phyloP scores from a whole-genome alignment of 2,329 filamentous ascomycete genomes.

The Colletotrichum sp. region DNA sequence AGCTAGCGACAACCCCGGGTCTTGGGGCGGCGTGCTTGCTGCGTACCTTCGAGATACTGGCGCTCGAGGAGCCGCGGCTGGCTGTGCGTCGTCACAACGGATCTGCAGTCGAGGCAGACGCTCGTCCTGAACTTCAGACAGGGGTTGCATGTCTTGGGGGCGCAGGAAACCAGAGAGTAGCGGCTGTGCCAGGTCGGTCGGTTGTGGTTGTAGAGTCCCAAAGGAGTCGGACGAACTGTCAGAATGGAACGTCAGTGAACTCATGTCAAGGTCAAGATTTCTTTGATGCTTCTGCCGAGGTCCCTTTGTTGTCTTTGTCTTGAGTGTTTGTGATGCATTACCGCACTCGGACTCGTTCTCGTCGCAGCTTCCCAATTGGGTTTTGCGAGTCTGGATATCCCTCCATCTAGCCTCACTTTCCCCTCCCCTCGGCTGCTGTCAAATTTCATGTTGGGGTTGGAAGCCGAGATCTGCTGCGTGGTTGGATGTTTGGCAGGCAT shows the following conservation, averaged over 20 bases:
- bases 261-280: not conserved
- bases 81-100: not conserved
- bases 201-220: not conserved
- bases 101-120: not conserved
- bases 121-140: not conserved
- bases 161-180: not conserved
- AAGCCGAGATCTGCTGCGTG: not conserved
- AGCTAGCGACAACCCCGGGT: constrained; percentile 27
- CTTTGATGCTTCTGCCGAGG: constrained; percentile 3
- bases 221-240: constrained; percentile 15
- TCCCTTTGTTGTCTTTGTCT: not conserved
- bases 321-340: not conserved
- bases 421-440: constrained; percentile 4
- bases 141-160: constrained; percentile 6
- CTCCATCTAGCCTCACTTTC: not conserved
- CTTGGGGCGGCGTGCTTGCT: constrained; percentile 32
- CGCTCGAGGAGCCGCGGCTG: not conserved
- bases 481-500: not conserved
- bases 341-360: constrained; percentile 20
- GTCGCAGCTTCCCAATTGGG: not conserved
- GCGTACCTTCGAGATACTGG: constrained; percentile 29
- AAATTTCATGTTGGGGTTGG: not conserved
- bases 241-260: not conserved
- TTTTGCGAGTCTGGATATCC: not conserved
- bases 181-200: not conserved